These are phyloP conservation scores for Stylosanthes scabra DNA, from an alignment of 331 rosid species.

Conservation along the genomic window DNA sequence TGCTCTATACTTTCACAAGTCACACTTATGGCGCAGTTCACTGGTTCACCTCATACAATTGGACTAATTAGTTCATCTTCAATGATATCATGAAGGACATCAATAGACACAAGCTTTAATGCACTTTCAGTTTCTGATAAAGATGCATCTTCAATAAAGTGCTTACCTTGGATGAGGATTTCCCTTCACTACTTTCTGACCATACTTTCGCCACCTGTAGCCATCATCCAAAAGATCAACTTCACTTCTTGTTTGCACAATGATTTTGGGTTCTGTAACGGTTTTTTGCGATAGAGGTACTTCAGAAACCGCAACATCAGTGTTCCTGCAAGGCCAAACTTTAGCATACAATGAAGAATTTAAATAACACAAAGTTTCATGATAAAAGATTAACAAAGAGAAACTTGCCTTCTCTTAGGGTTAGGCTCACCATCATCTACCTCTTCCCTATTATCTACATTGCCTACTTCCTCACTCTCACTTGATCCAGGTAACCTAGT, in stretches of 20 bases:
- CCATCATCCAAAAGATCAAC: slow-evolving; percentile 99
- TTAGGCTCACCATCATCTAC: slow-evolving; percentile 69
- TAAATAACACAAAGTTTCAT: slow-evolving; percentile 3
- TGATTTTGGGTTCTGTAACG: slow-evolving; percentile 92
- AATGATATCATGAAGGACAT: background rate
- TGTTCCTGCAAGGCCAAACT: slow-evolving; percentile 62
- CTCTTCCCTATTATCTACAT: slow-evolving; percentile 64
- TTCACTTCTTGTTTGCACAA: slow-evolving; percentile 95
- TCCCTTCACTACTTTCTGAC: slow-evolving; percentile 98
- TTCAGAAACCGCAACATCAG: slow-evolving; percentile 62
- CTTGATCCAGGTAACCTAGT: slow-evolving; percentile 54
- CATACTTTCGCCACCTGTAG: slow-evolving; percentile 97
- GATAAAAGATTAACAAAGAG: slow-evolving; percentile 18
- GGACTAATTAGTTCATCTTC: background rate
- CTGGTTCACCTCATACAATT: slow-evolving; percentile 10
- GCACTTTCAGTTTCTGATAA: slow-evolving; percentile 10
- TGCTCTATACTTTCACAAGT: too few species aligned
- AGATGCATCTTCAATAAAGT: slow-evolving; percentile 7
- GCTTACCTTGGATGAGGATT: slow-evolving; percentile 95
- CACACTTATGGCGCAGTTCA: background rate
- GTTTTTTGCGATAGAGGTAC: slow-evolving; percentile 76
- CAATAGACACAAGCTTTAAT: background rate
- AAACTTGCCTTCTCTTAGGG: slow-evolving; percentile 85
- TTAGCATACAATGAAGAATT: slow-evolving; percentile 32
- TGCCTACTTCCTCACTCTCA: slow-evolving; percentile 75